Evolutionary conservation across 2,329 filamentous ascomycete genomes (phyloP), one percentile per base, ranked within the genome.

Genomic region (Penicillium aurantiogriseum): DNA sequence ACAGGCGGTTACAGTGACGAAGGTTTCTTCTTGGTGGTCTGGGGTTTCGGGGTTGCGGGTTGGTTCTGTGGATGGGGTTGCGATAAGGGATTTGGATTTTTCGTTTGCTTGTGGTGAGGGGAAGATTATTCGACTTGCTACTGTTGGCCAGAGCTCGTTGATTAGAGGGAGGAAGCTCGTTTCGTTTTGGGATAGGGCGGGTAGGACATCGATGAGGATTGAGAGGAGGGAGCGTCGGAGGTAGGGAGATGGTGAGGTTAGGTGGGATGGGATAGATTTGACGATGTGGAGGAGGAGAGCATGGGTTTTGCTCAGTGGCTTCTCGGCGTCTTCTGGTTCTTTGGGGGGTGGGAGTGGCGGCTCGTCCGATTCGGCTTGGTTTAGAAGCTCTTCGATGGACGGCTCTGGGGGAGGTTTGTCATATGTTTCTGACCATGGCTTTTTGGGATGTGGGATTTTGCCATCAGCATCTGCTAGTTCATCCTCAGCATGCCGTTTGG

Each of bases 71-170:
- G 54, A 53, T 13, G 61, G 46, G 33, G 54, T 56, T 38, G 63
- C 49, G 11, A 63, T 65, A 13, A 73, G 62, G 17, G 66, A 5
- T 60, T 63, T 21, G 63, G 67, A 62, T 86, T 83, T 50, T 15
- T 59, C 6, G 91, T 78, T 25, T 87, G 81, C n/a, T 81, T 80
- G 2, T 88, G 77, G 69, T 4, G 70, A 64, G n/a, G 75, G 72
- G 35, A 73, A 68, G 19, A 67, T 68, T 48, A 77, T 69, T 45
- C 73, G 67, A 3, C 70, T 64, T 13, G 72, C 71, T 5, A 96
- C 78, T 7, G 95, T 88, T 0, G 92, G 92, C 93, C 93, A 99
- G 8, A 97, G 80, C 3, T 89, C 88, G 73, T 97, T 94, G 65
- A 97, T 86, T 0, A 97, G 81, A 0, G 94, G 94, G 2, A 99